Conservation (phyloP, 1,139 yeast genomes). For the Lodderomyces metapsilosis region DNA sequence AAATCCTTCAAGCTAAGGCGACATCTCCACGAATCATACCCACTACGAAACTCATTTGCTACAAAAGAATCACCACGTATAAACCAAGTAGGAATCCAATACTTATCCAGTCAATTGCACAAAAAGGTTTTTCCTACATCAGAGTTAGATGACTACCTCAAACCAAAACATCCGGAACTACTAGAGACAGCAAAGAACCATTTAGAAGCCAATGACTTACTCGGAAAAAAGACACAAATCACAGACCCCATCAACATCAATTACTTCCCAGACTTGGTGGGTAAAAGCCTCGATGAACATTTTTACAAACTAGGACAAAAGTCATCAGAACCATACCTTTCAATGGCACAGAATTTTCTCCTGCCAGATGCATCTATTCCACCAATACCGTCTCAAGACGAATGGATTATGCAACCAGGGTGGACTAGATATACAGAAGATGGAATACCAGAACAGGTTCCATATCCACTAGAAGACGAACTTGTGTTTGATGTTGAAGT, state of each 20-base stretch:
- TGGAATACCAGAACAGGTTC: constrained; percentile 54
- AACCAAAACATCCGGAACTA: constrained; percentile 34
- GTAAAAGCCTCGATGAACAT: constrained; percentile 76
- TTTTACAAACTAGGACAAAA: constrained; percentile 68
- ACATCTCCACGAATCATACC: constrained; percentile 1
- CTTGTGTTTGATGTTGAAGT: constrained; percentile 91
- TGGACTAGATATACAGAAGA: constrained; percentile 76
- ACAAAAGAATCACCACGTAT: constrained; percentile 45
- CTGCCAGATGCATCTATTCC: constrained; percentile 54
- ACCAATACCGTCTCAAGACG: constrained; percentile 34
- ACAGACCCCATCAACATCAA: constrained; percentile 60
- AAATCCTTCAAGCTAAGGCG: constrained; percentile 12
- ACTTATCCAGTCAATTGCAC: constrained; percentile 59
- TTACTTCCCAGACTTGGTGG: constrained; percentile 66
- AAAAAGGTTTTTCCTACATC: constrained; percentile 56
- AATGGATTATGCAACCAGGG: constrained; percentile 65
- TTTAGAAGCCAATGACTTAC: constrained; percentile 59
- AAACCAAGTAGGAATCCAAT: constrained; percentile 67
- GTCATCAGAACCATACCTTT: constrained; percentile 60
- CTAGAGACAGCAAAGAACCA: constrained; percentile 62
- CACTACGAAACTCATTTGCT: background rate
- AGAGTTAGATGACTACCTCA: constrained; percentile 22
- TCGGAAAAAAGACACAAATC: constrained; percentile 75
- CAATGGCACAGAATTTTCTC: constrained; percentile 42
- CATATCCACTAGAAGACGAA: constrained; percentile 62